Percentiles rank a stretch among this genome's conserved stretches.
These are phyloP conservation scores for Cardiospermum halicacabum DNA, from an alignment of 345 rosid species.

Conservation along the genomic window DNA sequence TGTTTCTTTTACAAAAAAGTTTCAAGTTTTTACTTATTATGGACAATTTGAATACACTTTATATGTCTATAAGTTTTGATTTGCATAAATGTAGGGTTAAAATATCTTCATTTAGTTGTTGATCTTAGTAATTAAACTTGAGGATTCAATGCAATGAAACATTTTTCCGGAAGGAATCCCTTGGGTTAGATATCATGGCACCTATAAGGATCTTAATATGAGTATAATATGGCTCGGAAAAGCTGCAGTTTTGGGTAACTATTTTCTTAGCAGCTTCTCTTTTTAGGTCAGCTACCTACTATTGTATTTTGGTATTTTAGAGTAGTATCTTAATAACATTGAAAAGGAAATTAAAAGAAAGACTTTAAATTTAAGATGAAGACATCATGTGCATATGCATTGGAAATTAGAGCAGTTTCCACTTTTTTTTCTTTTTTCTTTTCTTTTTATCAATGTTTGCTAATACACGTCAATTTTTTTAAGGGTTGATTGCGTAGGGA, in stretches of 20 bases:
- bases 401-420: not conserved
- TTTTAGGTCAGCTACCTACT: not conserved
- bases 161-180: slow-evolving; percentile 85
- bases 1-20: too few relatives aligned
- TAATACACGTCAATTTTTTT: slow-evolving; percentile 19
- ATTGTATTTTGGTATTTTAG: not conserved
- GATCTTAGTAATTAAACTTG: too few relatives aligned
- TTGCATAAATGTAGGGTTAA: not conserved
- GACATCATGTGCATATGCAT: too few relatives aligned
- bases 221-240: slow-evolving; percentile 81
- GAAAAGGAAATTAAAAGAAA: not conserved
- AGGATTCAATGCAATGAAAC: slow-evolving; percentile 14
- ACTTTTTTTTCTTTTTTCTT: not conserved
- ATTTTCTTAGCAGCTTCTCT: not conserved
- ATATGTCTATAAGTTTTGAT: not conserved
- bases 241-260: slow-evolving; percentile 56
- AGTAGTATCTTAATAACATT: not conserved
- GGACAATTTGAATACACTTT: not conserved
- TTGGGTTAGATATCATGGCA: slow-evolving; percentile 75
- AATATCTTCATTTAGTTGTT: not conserved
- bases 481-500: slow-evolving; percentile 87
- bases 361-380: too few relatives aligned
- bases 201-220: slow-evolving; percentile 53
- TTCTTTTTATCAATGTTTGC: not conserved
- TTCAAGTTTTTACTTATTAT: too few relatives aligned